Base-by-base conservation (phyloP, 2,329 filamentous ascomycete species). In the Hymenoscyphus occultus region DNA sequence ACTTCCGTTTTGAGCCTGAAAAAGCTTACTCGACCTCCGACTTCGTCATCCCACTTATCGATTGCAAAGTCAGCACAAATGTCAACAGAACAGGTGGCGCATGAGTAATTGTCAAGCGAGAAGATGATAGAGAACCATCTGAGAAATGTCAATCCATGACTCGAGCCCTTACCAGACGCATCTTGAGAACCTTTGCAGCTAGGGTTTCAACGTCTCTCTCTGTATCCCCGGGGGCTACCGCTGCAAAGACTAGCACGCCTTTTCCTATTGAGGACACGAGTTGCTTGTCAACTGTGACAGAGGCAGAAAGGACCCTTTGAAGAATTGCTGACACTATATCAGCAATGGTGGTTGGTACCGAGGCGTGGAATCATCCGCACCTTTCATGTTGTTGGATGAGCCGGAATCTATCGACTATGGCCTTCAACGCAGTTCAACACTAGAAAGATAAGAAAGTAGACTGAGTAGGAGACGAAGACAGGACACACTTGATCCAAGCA, bases 261-360 rank as follows among this genome's bases (percentile, higher is more conserved):
- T 90, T 91, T 66, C 92, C 92, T 73, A 99, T 98, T 2, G 90
- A 91, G 1, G 95, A 98, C 57, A 99, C 86, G 39, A 97, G 80
- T 76, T 96, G 84, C 74, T 92, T 90, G 75, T 99, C 93, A 61
- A 99, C 94, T 1, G 93, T 95, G 72, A 99, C 95, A 7, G 94
- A 97, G 67, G 94, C 94, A 56, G 93, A 98, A 67, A 97, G 87
- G 61, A 99, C 95, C 70, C 95, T 87, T 79, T 99, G 95, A 62
- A 98, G 81, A 66, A 99, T 91, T 62, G 93, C 95, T 97, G 74
- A 62, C 48, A 59, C 19, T 59, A 48, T 35, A 61, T 64, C 71
- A 59, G 60, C 56, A 39, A 28, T 54, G 48, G 32, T 19, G 35
- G n/a, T 32, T 28, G 39, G 14, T 12, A 39, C 9, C 32, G 4